Evolutionary conservation across 345 rosid species (phyloP).

Genomic region (Hibiscus syriacus): DNA sequence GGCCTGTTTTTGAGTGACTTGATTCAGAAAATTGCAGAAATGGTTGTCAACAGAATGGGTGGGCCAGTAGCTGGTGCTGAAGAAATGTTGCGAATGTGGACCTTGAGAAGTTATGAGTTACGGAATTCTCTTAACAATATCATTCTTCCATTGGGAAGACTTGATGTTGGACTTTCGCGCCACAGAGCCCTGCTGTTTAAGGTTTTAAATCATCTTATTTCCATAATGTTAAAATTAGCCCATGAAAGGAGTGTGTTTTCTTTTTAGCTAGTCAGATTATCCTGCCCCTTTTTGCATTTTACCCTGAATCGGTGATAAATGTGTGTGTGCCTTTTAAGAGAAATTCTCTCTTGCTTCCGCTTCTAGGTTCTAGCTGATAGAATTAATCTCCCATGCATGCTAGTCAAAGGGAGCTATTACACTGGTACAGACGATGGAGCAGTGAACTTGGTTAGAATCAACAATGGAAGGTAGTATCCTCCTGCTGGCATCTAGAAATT

Average conservation of each 20-base stretch:
- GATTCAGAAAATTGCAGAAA: constrained; percentile 74
- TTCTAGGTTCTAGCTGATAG: constrained; percentile 84
- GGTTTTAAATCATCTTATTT: constrained; percentile 33
- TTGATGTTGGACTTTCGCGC: constrained; percentile 89
- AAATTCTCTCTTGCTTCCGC: constrained; percentile 16
- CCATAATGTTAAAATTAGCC: not conserved
- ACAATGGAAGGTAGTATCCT: constrained; percentile 53
- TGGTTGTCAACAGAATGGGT: constrained; percentile 88
- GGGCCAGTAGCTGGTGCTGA: constrained; percentile 85
- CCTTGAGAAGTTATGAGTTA: constrained; percentile 48
- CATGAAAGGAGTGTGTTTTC: not conserved
- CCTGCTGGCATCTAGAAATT: constrained; percentile 1
- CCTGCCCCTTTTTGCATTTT: not conserved
- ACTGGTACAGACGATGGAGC: constrained; percentile 98
- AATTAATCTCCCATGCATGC: constrained; percentile 82
- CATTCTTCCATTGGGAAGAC: constrained; percentile 75
- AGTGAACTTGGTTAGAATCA: constrained; percentile 70
- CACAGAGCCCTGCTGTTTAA: constrained; percentile 95
- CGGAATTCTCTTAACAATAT: constrained; percentile 48
- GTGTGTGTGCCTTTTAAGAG: not conserved
- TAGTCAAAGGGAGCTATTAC: constrained; percentile 92
- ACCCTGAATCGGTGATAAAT: not conserved
- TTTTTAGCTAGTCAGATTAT: not conserved
- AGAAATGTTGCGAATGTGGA: constrained; percentile 76
- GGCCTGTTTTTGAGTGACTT: constrained; percentile 45